Conservation (phyloP, 805 yeast species). For the Grigorovia humatica region DNA sequence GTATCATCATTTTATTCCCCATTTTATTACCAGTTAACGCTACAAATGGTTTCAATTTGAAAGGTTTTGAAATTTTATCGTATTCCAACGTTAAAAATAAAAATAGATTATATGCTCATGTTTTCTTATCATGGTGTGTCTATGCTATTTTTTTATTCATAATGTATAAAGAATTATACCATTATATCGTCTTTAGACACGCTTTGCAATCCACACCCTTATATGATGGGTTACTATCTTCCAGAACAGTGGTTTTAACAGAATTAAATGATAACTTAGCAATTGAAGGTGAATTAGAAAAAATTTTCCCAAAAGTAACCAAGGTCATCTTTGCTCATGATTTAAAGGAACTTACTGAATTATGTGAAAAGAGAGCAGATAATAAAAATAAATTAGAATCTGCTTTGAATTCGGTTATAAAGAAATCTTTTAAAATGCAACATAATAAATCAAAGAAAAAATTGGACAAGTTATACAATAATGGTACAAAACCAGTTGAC, state of each 20-base stretch:
- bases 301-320: slow-evolving; percentile 53
- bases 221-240: slow-evolving; percentile 56
- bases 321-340: slow-evolving; percentile 58
- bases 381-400: slow-evolving; percentile 52
- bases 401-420: slow-evolving; percentile 48
- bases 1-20: slow-evolving; percentile 52
- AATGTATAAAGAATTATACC: slow-evolving; percentile 65
- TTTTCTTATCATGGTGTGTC: slow-evolving; percentile 63
- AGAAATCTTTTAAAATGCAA: slow-evolving; percentile 48
- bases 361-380: slow-evolving; percentile 54
- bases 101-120: slow-evolving; percentile 63
- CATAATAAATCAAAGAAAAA: slow-evolving; percentile 47
- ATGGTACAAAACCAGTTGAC: slow-evolving; percentile 43
- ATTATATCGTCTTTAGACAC: slow-evolving; percentile 63
- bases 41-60: slow-evolving; percentile 44
- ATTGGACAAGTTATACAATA: slow-evolving; percentile 22
- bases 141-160: slow-evolving; percentile 57
- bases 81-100: slow-evolving; percentile 53
- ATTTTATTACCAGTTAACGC: slow-evolving; percentile 66
- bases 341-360: slow-evolving; percentile 43
- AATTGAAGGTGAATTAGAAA: slow-evolving; percentile 41
- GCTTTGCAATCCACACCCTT: slow-evolving; percentile 63
- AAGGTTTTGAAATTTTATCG: slow-evolving; percentile 57
- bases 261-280: slow-evolving; percentile 45
- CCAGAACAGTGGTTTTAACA: slow-evolving; percentile 64